phyloP scores from a whole-genome alignment of 1,284 basidiomycete genomes.

The Sanguinoderma infundibulare region DNA sequence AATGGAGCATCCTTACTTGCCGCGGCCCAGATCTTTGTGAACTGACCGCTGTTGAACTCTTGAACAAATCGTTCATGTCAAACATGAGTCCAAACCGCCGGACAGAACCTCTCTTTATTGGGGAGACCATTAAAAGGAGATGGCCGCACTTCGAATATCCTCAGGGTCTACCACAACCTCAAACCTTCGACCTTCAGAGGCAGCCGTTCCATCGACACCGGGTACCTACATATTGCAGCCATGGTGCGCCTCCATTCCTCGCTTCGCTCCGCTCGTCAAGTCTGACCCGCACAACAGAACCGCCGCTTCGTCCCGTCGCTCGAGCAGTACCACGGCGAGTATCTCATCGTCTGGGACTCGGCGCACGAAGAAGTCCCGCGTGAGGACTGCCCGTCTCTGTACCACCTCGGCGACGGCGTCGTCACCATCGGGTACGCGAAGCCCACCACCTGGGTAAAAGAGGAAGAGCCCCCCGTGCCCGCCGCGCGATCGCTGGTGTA shows the following conservation, averaged over 20 bases:
- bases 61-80: not conserved
- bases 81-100: not conserved
- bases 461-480: constrained; percentile 5
- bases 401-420: constrained; percentile 17
- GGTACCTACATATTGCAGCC: not conserved
- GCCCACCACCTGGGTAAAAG: constrained; percentile 20
- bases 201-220: not conserved
- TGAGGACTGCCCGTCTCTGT: constrained; percentile 5
- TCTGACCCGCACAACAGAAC: constrained; percentile 2
- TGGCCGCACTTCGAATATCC: not conserved
- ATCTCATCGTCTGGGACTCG: constrained; percentile 27
- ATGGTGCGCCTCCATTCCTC: not conserved
- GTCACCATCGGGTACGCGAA: constrained; percentile 15
- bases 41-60: not conserved
- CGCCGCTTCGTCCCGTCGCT: constrained; percentile 10
- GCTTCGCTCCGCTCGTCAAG: too few relatives aligned
- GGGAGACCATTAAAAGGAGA: not conserved
- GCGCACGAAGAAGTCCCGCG: constrained; percentile 16
- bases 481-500: not conserved
- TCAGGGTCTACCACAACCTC: not conserved
- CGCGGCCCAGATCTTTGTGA: not conserved
- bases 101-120: not conserved
- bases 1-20: not conserved
- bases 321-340: constrained; percentile 23
- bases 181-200: not conserved